Conservation (phyloP, 768 basidiomycete genomes). For the Lyophyllum shimeji region DNA sequence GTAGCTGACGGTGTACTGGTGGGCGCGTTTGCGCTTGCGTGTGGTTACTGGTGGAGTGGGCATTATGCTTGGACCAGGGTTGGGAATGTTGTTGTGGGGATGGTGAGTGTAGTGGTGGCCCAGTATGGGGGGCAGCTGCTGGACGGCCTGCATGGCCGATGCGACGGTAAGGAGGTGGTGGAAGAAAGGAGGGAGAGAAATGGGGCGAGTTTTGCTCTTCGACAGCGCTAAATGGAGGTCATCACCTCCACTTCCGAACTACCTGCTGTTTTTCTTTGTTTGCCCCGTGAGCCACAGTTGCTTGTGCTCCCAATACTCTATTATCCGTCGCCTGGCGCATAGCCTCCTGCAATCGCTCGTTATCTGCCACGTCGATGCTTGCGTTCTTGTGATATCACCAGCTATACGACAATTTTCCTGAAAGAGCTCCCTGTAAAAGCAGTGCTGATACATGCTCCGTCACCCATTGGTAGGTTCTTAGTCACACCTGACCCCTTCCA, state of each 20-base stretch:
- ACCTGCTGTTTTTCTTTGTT: constrained; percentile 38
- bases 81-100: constrained; percentile 44
- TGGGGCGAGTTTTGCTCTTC: constrained; percentile 33
- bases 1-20: constrained; percentile 82
- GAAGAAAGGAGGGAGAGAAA: constrained; percentile 30
- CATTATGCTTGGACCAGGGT: constrained; percentile 61
- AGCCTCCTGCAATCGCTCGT: background rate
- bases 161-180: constrained; percentile 55
- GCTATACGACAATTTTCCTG: constrained; percentile 3
- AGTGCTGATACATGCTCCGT: constrained; percentile 6
- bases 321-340: background rate
- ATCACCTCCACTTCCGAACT: constrained; percentile 27
- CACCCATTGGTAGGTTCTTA: constrained; percentile 5
- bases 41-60: constrained; percentile 70
- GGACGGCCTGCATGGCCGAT: constrained; percentile 71
- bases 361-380: background rate
- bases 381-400: background rate
- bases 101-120: constrained; percentile 68
- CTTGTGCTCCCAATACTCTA: background rate
- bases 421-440: constrained; percentile 1
- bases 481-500: constrained; percentile 16
- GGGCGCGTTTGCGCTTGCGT: constrained; percentile 82
- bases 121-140: constrained; percentile 62
- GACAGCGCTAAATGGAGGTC: constrained; percentile 40
- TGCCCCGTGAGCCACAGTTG: constrained; percentile 25